A percentile compares a stretch with the other conserved stretches of the same genome.
Evolutionary conservation across 2,329 filamentous ascomycete species (phyloP).

Genomic region (Aspergillus viridinutans): DNA sequence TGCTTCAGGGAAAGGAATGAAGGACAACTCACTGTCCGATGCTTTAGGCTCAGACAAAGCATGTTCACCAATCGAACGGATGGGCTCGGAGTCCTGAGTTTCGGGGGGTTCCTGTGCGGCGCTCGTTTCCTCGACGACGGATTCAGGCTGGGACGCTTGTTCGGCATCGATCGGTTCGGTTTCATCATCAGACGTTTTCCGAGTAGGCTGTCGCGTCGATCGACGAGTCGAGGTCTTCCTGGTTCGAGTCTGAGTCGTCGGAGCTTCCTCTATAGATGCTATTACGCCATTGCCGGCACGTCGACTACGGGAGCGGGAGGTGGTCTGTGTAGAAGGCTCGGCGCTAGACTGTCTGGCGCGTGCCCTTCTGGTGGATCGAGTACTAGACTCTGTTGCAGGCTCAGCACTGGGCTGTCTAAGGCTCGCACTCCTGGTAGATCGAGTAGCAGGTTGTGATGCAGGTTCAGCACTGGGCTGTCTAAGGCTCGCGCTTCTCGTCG

Average conservation of each 20-base stretch:
- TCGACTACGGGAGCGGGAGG: constrained; percentile 10
- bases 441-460: constrained; percentile 8
- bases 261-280: constrained; percentile 4
- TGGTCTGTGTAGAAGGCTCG: neutral
- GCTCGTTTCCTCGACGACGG: neutral
- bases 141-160: neutral
- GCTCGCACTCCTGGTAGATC: neutral
- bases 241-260: constrained; percentile 10
- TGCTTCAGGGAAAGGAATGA: neutral
- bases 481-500: constrained; percentile 14
- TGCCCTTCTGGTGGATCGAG: neutral
- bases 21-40: neutral
- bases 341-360: neutral
- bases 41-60: neutral
- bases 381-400: neutral
- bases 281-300: constrained; percentile 13
- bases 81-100: neutral
- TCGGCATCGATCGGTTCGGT: neutral
- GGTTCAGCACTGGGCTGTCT: constrained; percentile 7
- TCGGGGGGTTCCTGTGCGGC: neutral
- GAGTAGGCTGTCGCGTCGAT: constrained; percentile 12
- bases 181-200: constrained; percentile 5
- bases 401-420: neutral
- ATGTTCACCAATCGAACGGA: neutral
- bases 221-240: constrained; percentile 5